phyloP scores from a whole-genome alignment of 1,284 basidiomycete genomes.

The Gomphus bonarii region DNA sequence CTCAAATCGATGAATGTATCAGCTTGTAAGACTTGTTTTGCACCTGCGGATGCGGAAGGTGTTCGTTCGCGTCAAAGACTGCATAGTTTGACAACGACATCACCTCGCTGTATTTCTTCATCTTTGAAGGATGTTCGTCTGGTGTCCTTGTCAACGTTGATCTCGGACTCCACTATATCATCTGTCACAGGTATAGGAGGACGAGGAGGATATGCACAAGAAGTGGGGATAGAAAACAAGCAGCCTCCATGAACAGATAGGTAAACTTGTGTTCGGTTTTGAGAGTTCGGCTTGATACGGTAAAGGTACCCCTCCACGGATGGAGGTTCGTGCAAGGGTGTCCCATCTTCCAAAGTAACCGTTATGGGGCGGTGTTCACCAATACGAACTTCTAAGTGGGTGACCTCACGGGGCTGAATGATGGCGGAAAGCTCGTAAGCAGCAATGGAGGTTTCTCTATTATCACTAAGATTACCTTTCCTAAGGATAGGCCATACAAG shows the following conservation, averaged over 20 bases:
- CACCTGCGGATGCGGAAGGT: constrained; percentile 32
- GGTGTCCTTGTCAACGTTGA: background rate
- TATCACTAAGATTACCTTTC: constrained; percentile 37
- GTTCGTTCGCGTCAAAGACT: background rate
- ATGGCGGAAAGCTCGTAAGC: background rate
- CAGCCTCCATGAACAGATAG: constrained; percentile 64
- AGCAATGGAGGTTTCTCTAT: constrained; percentile 1
- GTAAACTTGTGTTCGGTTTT: constrained; percentile 54
- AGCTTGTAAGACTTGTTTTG: constrained; percentile 55
- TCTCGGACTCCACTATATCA: background rate
- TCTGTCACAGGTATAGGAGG: constrained; percentile 38
- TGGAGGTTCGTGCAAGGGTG: constrained; percentile 55
- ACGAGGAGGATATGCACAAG: constrained; percentile 54
- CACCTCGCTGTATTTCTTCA: constrained; percentile 41
- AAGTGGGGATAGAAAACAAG: constrained; percentile 49
- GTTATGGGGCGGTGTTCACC: constrained; percentile 53
- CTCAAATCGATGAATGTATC: constrained; percentile 61
- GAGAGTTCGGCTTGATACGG: constrained; percentile 54
- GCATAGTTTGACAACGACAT: constrained; percentile 5
- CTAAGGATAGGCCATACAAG: constrained; percentile 60
- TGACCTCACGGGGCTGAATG: constrained; percentile 35
- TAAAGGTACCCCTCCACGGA: constrained; percentile 74
- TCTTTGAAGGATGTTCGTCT: constrained; percentile 24
- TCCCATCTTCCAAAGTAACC: constrained; percentile 45
- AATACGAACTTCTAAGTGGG: constrained; percentile 63